Base-by-base conservation (phyloP, 129 eudicot genomes). In the Centrapalus pauciflorus region DNA sequence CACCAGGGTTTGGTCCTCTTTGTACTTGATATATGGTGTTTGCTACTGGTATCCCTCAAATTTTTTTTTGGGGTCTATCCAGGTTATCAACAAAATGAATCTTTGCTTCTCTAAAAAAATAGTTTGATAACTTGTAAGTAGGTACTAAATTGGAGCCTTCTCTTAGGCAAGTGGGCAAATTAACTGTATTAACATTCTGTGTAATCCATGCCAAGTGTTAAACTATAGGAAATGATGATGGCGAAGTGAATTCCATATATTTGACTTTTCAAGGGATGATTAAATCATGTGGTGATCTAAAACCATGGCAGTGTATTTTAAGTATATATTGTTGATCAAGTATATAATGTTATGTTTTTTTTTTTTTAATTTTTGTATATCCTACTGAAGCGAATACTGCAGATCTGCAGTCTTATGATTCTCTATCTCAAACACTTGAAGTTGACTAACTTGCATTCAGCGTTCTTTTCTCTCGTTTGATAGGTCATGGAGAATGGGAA, bases 401-500 rank as follows among this genome's bases (percentile, higher is more conserved):
- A n/a, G n/a, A n/a, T n/a, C n/a, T n/a, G n/a, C n/a, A 45, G 19
- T 45, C 21, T 5, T 45, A 45, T 23, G 17, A 40, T 14, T 45
- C 20, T 41, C 28, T 30, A 43, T 43, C 12, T 12, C 30, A 33
- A 57, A 3, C 11, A 9, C 2, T 51, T 33, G 38, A 23, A 27
- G 40, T 37, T 13, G 19, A 55, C 40, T 74, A 45, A 57, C 16
- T 32, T 21, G n/a, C 21, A 37, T 11, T 14, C 48, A 51, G 30
- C 28, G 60, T 41, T 37, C 25, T 37, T 69, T 58, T 54, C 28
- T 50, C 16, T 13, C 77, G 58, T 55, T 54, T 41, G 56, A 64
- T 57, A 92, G 98, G 99, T 89, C 24, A 75, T 89, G 66, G 95
- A 84, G 66, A 82, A 89, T 77, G 99, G 97, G 71, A 89, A 80